Evolutionary conservation across 352 stramenopile species (phyloP), one percentile per base, ranked within the genome.

Genomic region (Pythium grandisporangium): DNA sequence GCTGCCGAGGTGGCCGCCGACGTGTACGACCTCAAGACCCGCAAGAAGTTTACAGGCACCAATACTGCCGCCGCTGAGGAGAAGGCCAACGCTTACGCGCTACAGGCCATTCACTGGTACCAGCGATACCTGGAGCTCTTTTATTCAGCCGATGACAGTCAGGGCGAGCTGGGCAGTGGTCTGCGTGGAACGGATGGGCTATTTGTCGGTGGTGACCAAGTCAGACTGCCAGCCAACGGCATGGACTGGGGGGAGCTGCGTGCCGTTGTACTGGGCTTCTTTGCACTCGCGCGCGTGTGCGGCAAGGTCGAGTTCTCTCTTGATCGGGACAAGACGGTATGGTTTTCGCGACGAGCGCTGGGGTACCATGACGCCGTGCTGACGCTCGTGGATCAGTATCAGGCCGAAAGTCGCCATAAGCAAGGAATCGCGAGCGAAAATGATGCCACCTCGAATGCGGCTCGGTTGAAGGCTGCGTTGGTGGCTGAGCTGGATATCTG

Each of bases 81-180:
- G 23, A 83, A 81, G 45, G 49, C 70, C 5, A 72, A 55, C 16
- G 36, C 45, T 41, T 86, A 84, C 37, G 58, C 55, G 4, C 51
- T 85, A 53, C 78, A 85, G 48, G 66, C 71, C 6, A 58, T 85
- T 21, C 60, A 75, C 37, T 85, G 66, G 44, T 86, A 84, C 50
- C 68, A 84, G 46, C 62, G 79, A 45, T 89, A 82, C 24, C 36
- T 89, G 8, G 55, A 67, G 33, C 53, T 86, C 11, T 89, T 85
- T 36, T 89, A 86, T 43, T 21, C 24, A 1, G 48, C 41, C 2
- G 41, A 54, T 5, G 27, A 43, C 6, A 35, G 36, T 16, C 39
- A 20, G 32, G 54, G 20, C 2, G 33, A 36, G 0, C 29, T 48
- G 2, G 25, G 29, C 5, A 51, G 39, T 11, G 40, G 59, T 7